Conservation (phyloP, 345 rosid genomes). For the Alliaria petiolata region DNA sequence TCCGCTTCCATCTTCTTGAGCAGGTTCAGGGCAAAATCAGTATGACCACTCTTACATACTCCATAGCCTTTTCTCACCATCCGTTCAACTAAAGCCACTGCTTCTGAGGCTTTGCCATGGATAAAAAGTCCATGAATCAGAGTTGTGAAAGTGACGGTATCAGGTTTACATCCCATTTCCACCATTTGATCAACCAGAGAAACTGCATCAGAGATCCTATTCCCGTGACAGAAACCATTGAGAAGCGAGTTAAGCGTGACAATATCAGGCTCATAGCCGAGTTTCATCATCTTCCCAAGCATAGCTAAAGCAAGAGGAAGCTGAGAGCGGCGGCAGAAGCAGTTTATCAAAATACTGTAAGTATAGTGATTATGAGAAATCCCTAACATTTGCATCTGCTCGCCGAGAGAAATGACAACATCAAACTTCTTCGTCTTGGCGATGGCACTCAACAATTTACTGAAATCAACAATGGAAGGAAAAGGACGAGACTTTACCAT, state of each 20-base stretch:
- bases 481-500: background rate
- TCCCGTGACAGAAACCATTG: background rate
- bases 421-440: background rate
- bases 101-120: background rate
- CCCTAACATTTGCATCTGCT: background rate
- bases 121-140: background rate
- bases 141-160: background rate
- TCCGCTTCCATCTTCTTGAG: background rate
- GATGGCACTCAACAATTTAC: background rate
- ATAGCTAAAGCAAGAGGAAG: background rate
- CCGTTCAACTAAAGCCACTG: background rate
- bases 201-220: background rate
- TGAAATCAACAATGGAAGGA: background rate
- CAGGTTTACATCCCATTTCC: background rate
- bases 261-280: background rate
- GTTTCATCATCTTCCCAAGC: conserved; percentile 7
- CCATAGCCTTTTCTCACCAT: background rate
- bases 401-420: background rate
- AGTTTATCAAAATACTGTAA: background rate
- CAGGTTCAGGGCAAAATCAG: background rate
- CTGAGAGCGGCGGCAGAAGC: background rate
- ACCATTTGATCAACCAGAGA: background rate
- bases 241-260: background rate
- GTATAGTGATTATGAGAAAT: background rate
- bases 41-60: background rate